Base-by-base conservation (phyloP, 352 stramenopile species). In the Phytophthora cryptogea region DNA sequence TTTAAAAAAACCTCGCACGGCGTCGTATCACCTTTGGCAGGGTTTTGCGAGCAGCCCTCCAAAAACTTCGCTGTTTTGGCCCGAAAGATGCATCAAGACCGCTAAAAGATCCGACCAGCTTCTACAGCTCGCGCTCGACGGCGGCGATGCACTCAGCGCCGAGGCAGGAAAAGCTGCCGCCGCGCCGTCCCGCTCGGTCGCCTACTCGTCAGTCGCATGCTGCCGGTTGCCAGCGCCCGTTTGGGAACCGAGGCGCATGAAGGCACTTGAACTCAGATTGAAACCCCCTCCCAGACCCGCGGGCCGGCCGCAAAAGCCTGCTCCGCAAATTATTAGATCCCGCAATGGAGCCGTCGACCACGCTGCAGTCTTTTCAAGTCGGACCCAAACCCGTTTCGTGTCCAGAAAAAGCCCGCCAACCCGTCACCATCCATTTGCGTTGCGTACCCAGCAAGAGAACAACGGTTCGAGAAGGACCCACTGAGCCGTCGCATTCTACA, bases 1-100 rank as follows among this genome's bases (percentile, higher is more conserved):
- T 2, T 0, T 14, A 11, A 8, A 63, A 78, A 73, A 80, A 79
- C 70, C 63, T 76, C 54, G 58, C 49, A 10, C 2, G 7, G 41
- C 23, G 9, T 8, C 33, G 37, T 62, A 63, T 67, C 66, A 56
- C 9, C 0, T 68, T 68, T 54, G 35, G 42, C 61, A n/a, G 60
- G 61, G 52, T 57, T 49, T 41, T 20, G 7, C 8, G 16, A 13
- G 26, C 30, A 48, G 23, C 53, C 62, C 56, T 35, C 65, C 17
- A n/a, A 50, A 49, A 47, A 39, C 17, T 57, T 60, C 52, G 63
- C 51, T 54, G 27, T 56, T 63, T 59, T 54, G 54, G 42, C 26
- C 10, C 26, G 50, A 66, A 65, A 64, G 54, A 67, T 70, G 60
- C 60, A 44, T 37, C 54, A 48, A 71, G 66, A 69, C 62, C 35